phyloP scores from a whole-genome alignment of 257 asterid species.

The Nicotiana benthamiana region DNA sequence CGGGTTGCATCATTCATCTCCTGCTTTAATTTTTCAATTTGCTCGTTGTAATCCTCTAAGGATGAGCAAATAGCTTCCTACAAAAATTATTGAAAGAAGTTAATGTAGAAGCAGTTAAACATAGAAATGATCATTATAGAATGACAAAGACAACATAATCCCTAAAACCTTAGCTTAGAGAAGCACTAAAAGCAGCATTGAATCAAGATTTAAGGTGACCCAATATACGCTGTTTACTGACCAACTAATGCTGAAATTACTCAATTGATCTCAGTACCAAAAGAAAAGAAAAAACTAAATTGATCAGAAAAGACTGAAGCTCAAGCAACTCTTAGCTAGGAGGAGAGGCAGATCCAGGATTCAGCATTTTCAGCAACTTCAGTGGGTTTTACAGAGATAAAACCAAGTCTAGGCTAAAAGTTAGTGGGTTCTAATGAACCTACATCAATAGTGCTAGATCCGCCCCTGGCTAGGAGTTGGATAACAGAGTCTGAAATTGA shows the following conservation, averaged over 20 bases:
- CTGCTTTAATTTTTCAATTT: constrained; percentile 89
- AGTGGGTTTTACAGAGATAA: too few relatives aligned
- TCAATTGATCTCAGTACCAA: not conserved
- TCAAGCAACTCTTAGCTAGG: not conserved
- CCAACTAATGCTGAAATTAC: not conserved
- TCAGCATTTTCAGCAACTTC: too few relatives aligned
- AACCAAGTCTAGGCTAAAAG: too few relatives aligned
- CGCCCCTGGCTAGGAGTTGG: not conserved
- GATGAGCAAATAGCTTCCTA: constrained; percentile 98
- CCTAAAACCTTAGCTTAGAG: not conserved
- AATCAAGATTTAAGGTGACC: not conserved
- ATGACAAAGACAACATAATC: not conserved
- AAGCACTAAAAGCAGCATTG: not conserved
- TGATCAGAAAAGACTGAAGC: not conserved
- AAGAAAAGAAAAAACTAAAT: not conserved
- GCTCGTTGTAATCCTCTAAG: constrained; percentile 91
- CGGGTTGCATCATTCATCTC: constrained; percentile 98
- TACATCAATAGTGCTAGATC: too few relatives aligned
- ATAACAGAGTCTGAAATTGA: not conserved
- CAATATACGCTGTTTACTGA: not conserved
- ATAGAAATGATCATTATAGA: not conserved
- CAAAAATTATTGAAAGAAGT: constrained; percentile 9
- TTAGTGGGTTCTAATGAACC: too few relatives aligned
- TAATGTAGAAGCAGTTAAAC: not conserved
- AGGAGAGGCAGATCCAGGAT: not conserved